Percentiles rank a stretch among this genome's conserved stretches.
These are phyloP conservation scores for Trifolium fragiferum DNA, from an alignment of 306 rosid species.

Conservation along the genomic window DNA sequence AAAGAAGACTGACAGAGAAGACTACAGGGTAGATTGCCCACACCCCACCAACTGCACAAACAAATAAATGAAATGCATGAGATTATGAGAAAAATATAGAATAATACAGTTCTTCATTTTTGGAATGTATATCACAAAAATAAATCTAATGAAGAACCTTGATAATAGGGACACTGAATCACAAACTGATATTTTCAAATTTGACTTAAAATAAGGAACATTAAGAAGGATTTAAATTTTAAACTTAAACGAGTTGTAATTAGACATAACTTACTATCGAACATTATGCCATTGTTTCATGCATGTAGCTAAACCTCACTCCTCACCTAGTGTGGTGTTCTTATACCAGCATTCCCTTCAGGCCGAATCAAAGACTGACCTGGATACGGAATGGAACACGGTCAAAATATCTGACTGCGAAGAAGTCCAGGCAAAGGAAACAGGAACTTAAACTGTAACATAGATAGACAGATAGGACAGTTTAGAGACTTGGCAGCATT, in stretches of 20 bases:
- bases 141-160: slow-evolving; percentile 25
- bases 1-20: slow-evolving; percentile 66
- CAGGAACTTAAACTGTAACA: not conserved
- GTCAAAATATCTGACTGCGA: not conserved
- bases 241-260: not conserved
- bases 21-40: slow-evolving; percentile 77
- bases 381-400: not conserved
- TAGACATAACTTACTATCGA: not conserved
- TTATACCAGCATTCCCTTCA: not conserved
- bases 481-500: not conserved
- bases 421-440: not conserved
- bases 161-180: slow-evolving; percentile 6
- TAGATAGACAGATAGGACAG: not conserved
- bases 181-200: slow-evolving; percentile 8
- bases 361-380: not conserved
- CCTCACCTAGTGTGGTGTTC: not conserved
- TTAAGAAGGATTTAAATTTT: not conserved
- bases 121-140: slow-evolving; percentile 18
- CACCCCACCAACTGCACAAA: slow-evolving; percentile 86
- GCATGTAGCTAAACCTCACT: not conserved
- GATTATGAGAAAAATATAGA: slow-evolving; percentile 38
- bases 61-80: slow-evolving; percentile 16
- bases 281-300: not conserved
- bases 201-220: not conserved
- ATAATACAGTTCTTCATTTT: slow-evolving; percentile 20